phyloP scores from a whole-genome alignment of 208 protist species.

The Tritrichomonas musculus region DNA sequence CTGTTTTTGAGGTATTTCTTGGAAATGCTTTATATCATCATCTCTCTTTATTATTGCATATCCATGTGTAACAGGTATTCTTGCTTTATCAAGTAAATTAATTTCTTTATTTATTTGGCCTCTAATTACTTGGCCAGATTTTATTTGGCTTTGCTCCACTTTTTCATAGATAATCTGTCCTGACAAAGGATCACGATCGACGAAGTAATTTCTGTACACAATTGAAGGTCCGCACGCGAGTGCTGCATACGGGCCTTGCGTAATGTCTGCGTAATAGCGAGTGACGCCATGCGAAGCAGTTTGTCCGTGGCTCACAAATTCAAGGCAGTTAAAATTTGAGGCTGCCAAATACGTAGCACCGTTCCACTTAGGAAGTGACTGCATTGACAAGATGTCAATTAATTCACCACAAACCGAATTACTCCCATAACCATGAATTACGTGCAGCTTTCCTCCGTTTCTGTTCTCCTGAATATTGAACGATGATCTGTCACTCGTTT shows the following conservation, averaged over 20 bases:
- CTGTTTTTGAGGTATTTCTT: background rate
- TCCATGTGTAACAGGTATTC: background rate
- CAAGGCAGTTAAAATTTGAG: conserved; percentile 66
- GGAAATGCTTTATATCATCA: background rate
- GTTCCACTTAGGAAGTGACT: background rate
- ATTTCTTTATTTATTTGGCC: background rate
- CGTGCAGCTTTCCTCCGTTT: background rate
- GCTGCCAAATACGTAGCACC: conserved; percentile 56
- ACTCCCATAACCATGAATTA: background rate
- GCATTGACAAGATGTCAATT: background rate
- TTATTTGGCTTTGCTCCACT: no score
- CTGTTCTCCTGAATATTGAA: background rate
- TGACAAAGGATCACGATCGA: background rate
- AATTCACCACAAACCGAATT: background rate
- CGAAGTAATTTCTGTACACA: conserved; percentile 63
- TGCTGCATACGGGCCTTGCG: conserved; percentile 64
- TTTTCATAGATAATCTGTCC: no score
- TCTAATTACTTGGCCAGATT: background rate
- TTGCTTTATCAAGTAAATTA: background rate
- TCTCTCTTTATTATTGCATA: background rate
- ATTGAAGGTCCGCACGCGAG: conserved; percentile 40
- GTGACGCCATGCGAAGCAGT: conserved; percentile 57
- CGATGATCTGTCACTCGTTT: background rate
- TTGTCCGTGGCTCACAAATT: conserved; percentile 53
- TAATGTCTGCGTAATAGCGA: conserved; percentile 57